Evolutionary conservation across 2,329 filamentous ascomycete species (phyloP), one percentile per base, ranked within the genome.

Genomic region (Sclerotinia subarctica): DNA sequence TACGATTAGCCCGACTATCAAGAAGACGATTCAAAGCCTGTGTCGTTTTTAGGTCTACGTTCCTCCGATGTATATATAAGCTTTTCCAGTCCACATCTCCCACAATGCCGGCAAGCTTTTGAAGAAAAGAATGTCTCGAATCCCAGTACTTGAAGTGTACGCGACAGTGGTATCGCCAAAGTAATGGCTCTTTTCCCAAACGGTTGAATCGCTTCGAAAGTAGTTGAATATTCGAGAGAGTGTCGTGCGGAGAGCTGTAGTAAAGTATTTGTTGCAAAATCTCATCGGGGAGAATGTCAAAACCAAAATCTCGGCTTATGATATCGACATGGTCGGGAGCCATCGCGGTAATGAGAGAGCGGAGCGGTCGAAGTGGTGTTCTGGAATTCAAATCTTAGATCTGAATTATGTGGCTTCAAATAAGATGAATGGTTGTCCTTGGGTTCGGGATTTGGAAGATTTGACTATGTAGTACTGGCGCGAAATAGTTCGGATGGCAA

Each of bases 161-260:
- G 66, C 81, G 79, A 78, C 95, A 98, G 77, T 94, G 87, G 74
- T 86, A 80, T 71, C 88, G 88, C 94, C 95, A 98, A 65, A 97
- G 82, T 35, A 94, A 81, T 10, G 89, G 87, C 69, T 92, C 90
- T 73, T 88, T 87, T 51, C 88, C 85, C 67, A 96, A 81, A 59
- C 82, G 81, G 73, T 87, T 81, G 73, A 94, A 84, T 69, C 87
- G 86, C 72, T 82, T 86, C 29, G 86, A 92, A 15, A 90, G 82
- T 35, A 79, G 77, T 70, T 86, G 82, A 49, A 88, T 74, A 67
- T 75, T 78, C 19, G 72, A 65, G 51, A 88, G 77, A 60, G 82
- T 83, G 69, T 89, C 83, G 68, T 82, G 82, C 72, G 84, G 89
- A 75, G 82, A 79, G 54, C 84, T 77, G 76, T 88, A 88, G 70